Percentiles rank a stretch among this genome's conserved stretches.
Conservation (phyloP, 2,329 filamentous ascomycete genomes). For the Penicillium sp. region DNA sequence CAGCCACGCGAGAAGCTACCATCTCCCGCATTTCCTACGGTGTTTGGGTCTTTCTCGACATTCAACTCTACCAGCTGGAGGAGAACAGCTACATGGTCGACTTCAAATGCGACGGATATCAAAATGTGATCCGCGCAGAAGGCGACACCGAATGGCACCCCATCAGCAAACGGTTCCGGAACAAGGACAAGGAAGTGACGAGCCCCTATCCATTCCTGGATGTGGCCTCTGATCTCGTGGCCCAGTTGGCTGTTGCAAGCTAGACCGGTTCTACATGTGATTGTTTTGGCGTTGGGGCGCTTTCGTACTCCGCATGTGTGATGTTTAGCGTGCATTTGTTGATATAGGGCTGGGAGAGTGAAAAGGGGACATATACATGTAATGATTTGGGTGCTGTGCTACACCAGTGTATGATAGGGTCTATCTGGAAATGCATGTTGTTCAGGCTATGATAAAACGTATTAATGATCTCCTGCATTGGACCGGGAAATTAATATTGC, state of each 20-base stretch:
- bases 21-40: conserved; percentile 63
- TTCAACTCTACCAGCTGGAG: conserved; percentile 95
- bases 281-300: conserved; percentile 7
- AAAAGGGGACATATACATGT: background rate
- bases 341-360: background rate
- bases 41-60: conserved; percentile 92
- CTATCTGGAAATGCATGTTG: background rate
- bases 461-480: background rate
- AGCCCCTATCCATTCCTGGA: conserved; percentile 96
- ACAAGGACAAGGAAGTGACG: conserved; percentile 93
- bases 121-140: conserved; percentile 72
- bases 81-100: conserved; percentile 92
- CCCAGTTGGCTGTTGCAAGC: conserved; percentile 86
- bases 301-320: conserved; percentile 4
- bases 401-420: background rate
- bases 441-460: background rate
- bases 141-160: conserved; percentile 52
- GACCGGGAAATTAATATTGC: conserved; percentile 2
- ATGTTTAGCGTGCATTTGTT: conserved; percentile 14
- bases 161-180: conserved; percentile 54
- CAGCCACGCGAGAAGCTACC: conserved; percentile 37
- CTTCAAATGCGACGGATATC: conserved; percentile 98
- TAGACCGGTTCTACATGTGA: conserved; percentile 31
- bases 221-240: conserved; percentile 87
- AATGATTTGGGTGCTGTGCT: background rate